A percentile compares a stretch with the other conserved stretches of the same genome.
phyloP scores from a whole-genome alignment of 177 flowering plant species.

The Vitis hybrid region DNA sequence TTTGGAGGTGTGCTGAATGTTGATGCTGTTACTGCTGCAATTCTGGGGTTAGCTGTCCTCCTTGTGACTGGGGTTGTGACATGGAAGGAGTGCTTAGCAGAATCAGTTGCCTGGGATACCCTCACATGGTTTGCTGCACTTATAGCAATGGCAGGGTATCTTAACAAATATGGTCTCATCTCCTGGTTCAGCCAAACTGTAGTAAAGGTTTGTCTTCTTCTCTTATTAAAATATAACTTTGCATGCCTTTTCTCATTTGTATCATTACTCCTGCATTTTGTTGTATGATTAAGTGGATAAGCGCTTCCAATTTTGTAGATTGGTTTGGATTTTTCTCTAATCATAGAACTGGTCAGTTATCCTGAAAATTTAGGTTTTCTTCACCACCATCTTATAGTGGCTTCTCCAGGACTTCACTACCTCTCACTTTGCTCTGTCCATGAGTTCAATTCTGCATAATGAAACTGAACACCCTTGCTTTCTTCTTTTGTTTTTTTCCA shows the following conservation, averaged over 20 bases:
- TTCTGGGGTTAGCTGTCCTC: constrained; percentile 87
- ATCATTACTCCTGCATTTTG: not conserved
- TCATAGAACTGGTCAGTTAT: not conserved
- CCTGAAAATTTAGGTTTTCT: too few relatives aligned
- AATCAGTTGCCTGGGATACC: constrained; percentile 96
- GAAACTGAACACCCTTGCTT: too few relatives aligned
- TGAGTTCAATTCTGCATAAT: too few relatives aligned
- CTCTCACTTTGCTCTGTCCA: not conserved
- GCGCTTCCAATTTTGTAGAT: not conserved
- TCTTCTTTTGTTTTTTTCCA: too few relatives aligned
- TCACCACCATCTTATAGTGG: too few relatives aligned
- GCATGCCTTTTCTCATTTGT: not conserved
- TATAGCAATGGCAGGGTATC: constrained; percentile 98
- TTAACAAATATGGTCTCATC: constrained; percentile 93
- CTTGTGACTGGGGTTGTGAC: constrained; percentile 93
- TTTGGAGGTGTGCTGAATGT: constrained; percentile 76
- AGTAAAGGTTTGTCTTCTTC: constrained; percentile 64
- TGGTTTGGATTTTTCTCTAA: not conserved
- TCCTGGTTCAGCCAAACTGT: constrained; percentile 94
- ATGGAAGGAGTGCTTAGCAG: constrained; percentile 96
- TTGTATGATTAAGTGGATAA: not conserved
- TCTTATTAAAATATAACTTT: not conserved
- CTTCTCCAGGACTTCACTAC: too few relatives aligned
- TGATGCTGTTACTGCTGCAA: constrained; percentile 97
- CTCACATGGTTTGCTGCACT: constrained; percentile 99